These are phyloP conservation scores for Viridothelium virens DNA, from an alignment of 495 filamentous ascomycete genomes.

Conservation along the genomic window DNA sequence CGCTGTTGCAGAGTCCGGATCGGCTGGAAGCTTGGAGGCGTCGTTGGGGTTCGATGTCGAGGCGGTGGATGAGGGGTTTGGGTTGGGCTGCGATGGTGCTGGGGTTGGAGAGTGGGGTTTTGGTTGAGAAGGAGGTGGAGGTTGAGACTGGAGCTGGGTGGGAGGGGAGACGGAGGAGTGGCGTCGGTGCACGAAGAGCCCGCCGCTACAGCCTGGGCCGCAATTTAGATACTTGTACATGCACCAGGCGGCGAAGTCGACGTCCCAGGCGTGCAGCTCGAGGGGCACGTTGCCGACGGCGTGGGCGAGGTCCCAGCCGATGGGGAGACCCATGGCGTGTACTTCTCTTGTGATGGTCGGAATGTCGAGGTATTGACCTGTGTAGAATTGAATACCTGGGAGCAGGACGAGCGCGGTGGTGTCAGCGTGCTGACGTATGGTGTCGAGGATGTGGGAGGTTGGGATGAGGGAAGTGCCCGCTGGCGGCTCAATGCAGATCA, in stretches of 20 bases:
- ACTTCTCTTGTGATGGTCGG: constrained; percentile 73
- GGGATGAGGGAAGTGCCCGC: constrained; percentile 44
- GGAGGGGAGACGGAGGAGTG: constrained; percentile 37
- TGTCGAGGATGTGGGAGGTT: constrained; percentile 64
- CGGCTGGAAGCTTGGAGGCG: not conserved
- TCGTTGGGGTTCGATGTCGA: no score
- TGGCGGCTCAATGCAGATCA: constrained; percentile 68
- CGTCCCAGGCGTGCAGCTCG: constrained; percentile 81
- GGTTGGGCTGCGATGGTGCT: no score
- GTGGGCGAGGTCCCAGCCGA: constrained; percentile 95
- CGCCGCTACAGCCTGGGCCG: constrained; percentile 81
- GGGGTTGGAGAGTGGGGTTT: no score
- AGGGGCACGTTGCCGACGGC: constrained; percentile 86
- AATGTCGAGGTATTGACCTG: constrained; percentile 85
- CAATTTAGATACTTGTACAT: constrained; percentile 94
- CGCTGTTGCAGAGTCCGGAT: not conserved
- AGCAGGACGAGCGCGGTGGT: constrained; percentile 74
- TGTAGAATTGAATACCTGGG: constrained; percentile 91
- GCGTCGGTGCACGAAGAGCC: constrained; percentile 75
- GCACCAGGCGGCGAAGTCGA: constrained; percentile 97
- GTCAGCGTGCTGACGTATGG: constrained; percentile 68
- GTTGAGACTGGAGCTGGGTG: not conserved
- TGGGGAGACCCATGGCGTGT: constrained; percentile 62
- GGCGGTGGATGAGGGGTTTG: no score
- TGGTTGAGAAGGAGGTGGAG: not conserved